These are phyloP conservation scores for Protomyces pachydermus DNA, from an alignment of 1,139 yeast genomes.

Conservation along the genomic window DNA sequence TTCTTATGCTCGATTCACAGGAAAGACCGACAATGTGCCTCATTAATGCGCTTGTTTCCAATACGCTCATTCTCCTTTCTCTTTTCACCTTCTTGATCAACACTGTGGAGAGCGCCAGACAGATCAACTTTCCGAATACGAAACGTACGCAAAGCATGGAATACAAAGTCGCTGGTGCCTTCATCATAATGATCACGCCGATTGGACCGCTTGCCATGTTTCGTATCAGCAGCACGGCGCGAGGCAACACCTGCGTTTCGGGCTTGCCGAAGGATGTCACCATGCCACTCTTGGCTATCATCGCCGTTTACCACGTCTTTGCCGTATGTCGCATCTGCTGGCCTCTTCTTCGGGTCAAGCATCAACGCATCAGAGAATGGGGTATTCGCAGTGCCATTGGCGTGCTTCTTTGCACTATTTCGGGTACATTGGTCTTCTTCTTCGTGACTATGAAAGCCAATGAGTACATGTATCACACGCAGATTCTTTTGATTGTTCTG, in stretches of 20 bases:
- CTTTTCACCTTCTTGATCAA: not conserved
- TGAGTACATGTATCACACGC: not conserved
- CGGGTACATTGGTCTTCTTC: not conserved
- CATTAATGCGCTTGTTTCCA: too few relatives aligned
- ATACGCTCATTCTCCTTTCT: too few relatives aligned
- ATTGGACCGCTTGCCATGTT: too few relatives aligned
- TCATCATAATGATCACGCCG: too few relatives aligned
- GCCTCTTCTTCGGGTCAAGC: not conserved
- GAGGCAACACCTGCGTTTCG: not conserved
- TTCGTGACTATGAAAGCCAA: not conserved
- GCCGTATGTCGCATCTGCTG: not conserved
- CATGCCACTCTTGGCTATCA: not conserved
- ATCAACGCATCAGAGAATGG: not conserved
- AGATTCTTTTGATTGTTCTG: not conserved
- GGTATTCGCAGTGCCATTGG: not conserved
- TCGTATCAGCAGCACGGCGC: not conserved
- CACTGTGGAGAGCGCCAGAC: not conserved
- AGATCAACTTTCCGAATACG: not conserved
- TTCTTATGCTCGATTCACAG: too few relatives aligned
- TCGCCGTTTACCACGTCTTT: not conserved
- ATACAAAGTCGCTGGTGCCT: not conserved
- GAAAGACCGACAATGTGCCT: too few relatives aligned
- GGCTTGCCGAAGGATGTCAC: not conserved
- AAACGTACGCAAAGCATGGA: not conserved
- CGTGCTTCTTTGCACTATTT: not conserved